Base-by-base conservation (phyloP, 202 grass and related monocot species). In the Thinopyrum obtusiflorum region DNA sequence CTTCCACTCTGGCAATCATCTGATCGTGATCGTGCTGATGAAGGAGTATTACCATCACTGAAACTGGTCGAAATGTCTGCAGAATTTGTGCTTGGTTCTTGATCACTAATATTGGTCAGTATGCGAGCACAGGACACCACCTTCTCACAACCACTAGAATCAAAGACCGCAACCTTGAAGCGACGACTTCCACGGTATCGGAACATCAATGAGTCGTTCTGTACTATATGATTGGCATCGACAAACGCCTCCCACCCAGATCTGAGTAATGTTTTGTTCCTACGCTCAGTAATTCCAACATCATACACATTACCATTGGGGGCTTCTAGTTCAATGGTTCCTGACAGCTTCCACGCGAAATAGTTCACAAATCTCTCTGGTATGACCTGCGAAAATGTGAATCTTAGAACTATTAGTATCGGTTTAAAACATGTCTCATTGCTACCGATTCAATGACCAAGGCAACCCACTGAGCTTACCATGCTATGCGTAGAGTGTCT, bases 221-320 rank as follows among this genome's bases (percentile, higher is more conserved):
- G 65, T 40, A 89, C 31, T 68, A 91, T 76, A 39, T 83, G 27
- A 39, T 90, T 78, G 42, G 57, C 71, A 68, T 84, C 25, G 9
- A 90, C 53, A 69, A 91, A 91, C 36, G 40, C 60, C 27, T 82
- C 82, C 86, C 91, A 93, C 61, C 91, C 92, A 68, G n/a, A 57
- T 57, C 17, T 5, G 20, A 89, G 81, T 24, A 73, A 11, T 15
- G 65, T 35, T 51, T 25, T 46, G 7, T 55, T 79, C 14, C 4
- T 64, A 11, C 11, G 42, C 39, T 86, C 20, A 1, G 12, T 67
- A 5, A 82, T 47, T 61, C 60, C 8, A 35, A 93, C 88, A 6
- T 26, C n/a, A 14, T 85, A 93, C 15, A 84, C 0, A 46, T 20
- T 72, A 10, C 91, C 85, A 62, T 63, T 79, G 42, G 85, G 85